A percentile compares a stretch with the other conserved stretches of the same genome.
Conservation (phyloP, 148 eudicot genomes). For the Linanthus parryae region DNA sequence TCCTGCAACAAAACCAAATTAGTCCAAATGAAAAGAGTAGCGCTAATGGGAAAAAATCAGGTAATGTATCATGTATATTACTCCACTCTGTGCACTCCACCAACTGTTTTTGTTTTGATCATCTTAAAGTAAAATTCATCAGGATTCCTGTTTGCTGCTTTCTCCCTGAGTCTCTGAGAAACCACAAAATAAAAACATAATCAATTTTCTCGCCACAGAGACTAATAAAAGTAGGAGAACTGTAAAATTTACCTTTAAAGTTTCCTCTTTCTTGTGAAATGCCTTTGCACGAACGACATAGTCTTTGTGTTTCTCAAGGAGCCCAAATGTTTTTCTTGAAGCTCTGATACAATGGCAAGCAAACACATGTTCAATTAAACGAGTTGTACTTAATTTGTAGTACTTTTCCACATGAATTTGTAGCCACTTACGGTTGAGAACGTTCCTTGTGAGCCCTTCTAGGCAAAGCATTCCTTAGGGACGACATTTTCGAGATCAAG, state of each 20-base stretch:
- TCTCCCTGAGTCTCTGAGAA: slow-evolving; percentile 66
- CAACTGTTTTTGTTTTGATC: slow-evolving; percentile 50
- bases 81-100: slow-evolving; percentile 74
- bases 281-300: slow-evolving; percentile 68
- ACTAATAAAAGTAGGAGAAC: background rate
- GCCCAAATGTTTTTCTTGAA: slow-evolving; percentile 56
- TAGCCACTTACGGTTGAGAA: slow-evolving; percentile 70
- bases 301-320: slow-evolving; percentile 87
- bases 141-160: slow-evolving; percentile 73
- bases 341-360: slow-evolving; percentile 23
- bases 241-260: slow-evolving; percentile 35
- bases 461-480: slow-evolving; percentile 59
- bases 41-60: background rate
- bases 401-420: too few relatives aligned
- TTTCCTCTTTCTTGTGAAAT: slow-evolving; percentile 74
- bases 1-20: slow-evolving; percentile 31
- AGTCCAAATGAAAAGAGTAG: slow-evolving; percentile 2
- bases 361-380: background rate
- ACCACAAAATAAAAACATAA: background rate
- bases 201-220: background rate
- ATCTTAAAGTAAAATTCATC: slow-evolving; percentile 84
- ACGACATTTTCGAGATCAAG: slow-evolving; percentile 49
- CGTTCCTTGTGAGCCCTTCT: slow-evolving; percentile 81
- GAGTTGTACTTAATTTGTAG: background rate
- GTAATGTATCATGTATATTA: slow-evolving; percentile 16